Conservation (phyloP, 768 basidiomycete species). For the Russula sp. region DNA sequence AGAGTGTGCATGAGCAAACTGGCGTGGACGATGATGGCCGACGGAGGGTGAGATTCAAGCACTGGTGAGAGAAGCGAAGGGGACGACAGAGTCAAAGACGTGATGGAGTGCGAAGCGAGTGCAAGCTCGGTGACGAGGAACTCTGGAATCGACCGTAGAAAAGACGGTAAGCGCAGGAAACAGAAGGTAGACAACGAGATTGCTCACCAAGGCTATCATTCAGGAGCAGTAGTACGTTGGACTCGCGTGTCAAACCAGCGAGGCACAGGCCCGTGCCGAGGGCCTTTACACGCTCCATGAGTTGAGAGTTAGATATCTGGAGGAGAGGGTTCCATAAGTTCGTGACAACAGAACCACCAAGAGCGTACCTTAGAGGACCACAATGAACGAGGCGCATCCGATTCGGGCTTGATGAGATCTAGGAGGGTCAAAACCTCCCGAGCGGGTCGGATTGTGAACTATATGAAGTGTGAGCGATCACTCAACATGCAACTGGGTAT, state of each 20-base stretch:
- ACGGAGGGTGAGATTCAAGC: slow-evolving; percentile 61
- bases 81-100: slow-evolving; percentile 63
- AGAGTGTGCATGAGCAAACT: slow-evolving; percentile 65
- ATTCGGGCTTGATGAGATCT: slow-evolving; percentile 66
- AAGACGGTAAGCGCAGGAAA: slow-evolving; percentile 17
- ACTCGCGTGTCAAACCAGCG: slow-evolving; percentile 53
- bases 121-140: slow-evolving; percentile 80
- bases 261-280: slow-evolving; percentile 71
- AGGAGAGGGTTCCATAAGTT: neutral
- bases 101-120: slow-evolving; percentile 64
- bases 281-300: slow-evolving; percentile 67
- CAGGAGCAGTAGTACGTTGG: slow-evolving; percentile 70
- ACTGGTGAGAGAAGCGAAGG: slow-evolving; percentile 60
- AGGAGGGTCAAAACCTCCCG: slow-evolving; percentile 67
- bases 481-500: slow-evolving; percentile 6
- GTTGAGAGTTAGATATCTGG: slow-evolving; percentile 70
- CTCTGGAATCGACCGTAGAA: slow-evolving; percentile 44
- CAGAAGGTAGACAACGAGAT: neutral
- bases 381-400: slow-evolving; percentile 64
- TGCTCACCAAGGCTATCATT: slow-evolving; percentile 71
- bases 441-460: slow-evolving; percentile 73
- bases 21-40: slow-evolving; percentile 71
- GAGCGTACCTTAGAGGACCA: slow-evolving; percentile 69
- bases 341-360: neutral
- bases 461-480: slow-evolving; percentile 13